Evolutionary conservation across 1,284 basidiomycete genomes (phyloP), one percentile per base, ranked within the genome.

Genomic region (Thecaphora frezii): DNA sequence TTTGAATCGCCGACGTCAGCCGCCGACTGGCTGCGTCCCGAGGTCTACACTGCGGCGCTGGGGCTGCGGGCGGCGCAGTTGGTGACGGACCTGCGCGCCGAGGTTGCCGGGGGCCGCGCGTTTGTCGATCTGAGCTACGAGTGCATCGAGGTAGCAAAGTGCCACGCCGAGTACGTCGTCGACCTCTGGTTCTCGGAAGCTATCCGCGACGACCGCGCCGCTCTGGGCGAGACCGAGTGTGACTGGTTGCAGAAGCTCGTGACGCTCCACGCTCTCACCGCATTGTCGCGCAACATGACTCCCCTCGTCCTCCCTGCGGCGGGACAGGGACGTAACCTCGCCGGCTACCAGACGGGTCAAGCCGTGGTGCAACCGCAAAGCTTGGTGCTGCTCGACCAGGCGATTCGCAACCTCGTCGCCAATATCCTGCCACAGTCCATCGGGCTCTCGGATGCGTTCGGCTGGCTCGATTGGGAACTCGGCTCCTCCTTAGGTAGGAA

Each of bases 381-480:
- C 1, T 83, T 85, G 3, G 81, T 83, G 25, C 76, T 77, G 0
- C 78, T 90, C 24, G 84, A 88, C 10, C 71, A 82, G 26, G 81
- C 84, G 1, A 84, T 89, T 54, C 80, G 85, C 26, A 48, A 74
- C 2, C 63, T 85, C 85, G 86, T 79, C 62, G 78, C 22, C 25
- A 81, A 83, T 41, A 71, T 91, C 10, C 75, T 89, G 2, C 86
- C 87, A 0, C 84, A 91, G 60, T 84, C 84, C 5, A 85, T 91
- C 51, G 87, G 85, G 0, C 79, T 91, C 36, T 86, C 84, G 16
- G 89, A 91, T 71, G 86, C 87, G 1, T 89, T 90, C 72, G 87
- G 86, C 0, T 88, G 88, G 74, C 83, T 85, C 0, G 88, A 91
- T 69, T 90, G 87, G 87, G 86, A 89, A 50, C 80, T 90, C 8